A percentile compares a stretch with the other conserved stretches of the same genome.
Evolutionary conservation across 352 stramenopile genomes (phyloP).

Genomic region (Phytophthora cryptogea): DNA sequence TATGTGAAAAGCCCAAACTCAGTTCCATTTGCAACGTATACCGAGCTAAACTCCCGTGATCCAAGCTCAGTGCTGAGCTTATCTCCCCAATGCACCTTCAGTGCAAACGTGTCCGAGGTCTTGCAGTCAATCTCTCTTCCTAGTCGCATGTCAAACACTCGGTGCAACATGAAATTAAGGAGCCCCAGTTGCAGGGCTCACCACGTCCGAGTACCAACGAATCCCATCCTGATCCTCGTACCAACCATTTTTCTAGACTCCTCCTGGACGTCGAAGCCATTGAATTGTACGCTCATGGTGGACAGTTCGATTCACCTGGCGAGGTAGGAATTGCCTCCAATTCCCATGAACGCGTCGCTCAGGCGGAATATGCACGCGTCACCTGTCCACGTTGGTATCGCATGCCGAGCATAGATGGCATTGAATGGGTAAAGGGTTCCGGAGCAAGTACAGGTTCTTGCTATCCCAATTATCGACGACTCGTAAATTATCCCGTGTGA

Average conservation of each 20-base stretch:
- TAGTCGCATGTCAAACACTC: slow-evolving; percentile 27
- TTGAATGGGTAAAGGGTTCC: slow-evolving; percentile 44
- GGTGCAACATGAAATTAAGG: slow-evolving; percentile 30
- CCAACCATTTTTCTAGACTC: slow-evolving; percentile 33
- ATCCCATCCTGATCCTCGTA: slow-evolving; percentile 31
- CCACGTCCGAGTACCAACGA: slow-evolving; percentile 36
- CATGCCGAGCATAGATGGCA: no score
- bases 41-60: neutral
- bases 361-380: slow-evolving; percentile 29
- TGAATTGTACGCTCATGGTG: slow-evolving; percentile 11
- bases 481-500: slow-evolving; percentile 33
- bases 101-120: slow-evolving; percentile 1
- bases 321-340: neutral
- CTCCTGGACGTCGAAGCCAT: slow-evolving; percentile 21
- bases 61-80: slow-evolving; percentile 15
- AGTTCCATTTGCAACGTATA: slow-evolving; percentile 10
- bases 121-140: slow-evolving; percentile 26
- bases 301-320: slow-evolving; percentile 20
- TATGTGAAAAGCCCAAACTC: slow-evolving; percentile 5
- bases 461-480: slow-evolving; percentile 28
- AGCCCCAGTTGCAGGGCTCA: slow-evolving; percentile 19
- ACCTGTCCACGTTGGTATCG: slow-evolving; percentile 37
- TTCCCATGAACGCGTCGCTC: no score
- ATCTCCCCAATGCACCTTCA: neutral
- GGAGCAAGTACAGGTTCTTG: slow-evolving; percentile 27